Conservation (phyloP, 2,329 filamentous ascomycete genomes). For the Penicillium freii region DNA sequence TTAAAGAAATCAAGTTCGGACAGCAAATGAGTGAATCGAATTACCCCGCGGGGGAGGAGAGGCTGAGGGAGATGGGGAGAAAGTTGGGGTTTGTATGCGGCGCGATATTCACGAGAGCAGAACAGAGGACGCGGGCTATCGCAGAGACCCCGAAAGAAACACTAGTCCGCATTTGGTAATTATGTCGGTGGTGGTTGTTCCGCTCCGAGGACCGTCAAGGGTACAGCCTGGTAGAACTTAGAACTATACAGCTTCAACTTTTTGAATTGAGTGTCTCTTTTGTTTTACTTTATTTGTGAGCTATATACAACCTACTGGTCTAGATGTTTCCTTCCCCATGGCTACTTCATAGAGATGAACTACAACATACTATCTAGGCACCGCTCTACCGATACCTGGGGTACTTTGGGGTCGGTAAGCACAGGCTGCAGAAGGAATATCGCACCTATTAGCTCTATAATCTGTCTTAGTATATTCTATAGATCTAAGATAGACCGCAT, state of each 20-base stretch:
- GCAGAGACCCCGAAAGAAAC: constrained; percentile 40
- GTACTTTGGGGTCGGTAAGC: background rate
- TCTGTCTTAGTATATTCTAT: background rate
- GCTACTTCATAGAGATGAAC: background rate
- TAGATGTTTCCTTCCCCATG: too few relatives aligned
- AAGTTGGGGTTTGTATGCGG: constrained; percentile 31
- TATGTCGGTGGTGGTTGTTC: constrained; percentile 29
- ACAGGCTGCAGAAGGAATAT: background rate
- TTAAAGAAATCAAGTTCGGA: constrained; percentile 14
- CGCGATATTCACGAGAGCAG: constrained; percentile 26
- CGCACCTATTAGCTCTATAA: background rate
- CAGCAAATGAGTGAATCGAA: constrained; percentile 16
- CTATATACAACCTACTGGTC: background rate
- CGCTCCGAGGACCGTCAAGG: constrained; percentile 19
- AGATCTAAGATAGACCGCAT: background rate
- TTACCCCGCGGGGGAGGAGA: constrained; percentile 16
- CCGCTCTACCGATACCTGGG: background rate
- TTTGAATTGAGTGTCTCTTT: background rate
- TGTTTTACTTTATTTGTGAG: background rate
- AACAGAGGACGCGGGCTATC: constrained; percentile 39
- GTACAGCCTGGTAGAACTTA: background rate
- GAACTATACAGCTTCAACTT: background rate
- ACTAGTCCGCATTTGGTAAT: constrained; percentile 35
- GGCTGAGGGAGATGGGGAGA: constrained; percentile 18
- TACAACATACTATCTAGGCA: background rate